Percentiles rank a stretch among this genome's conserved stretches.
Evolutionary conservation across 2,329 filamentous ascomycete species (phyloP).

Genomic region (Diaporthe caulivora): DNA sequence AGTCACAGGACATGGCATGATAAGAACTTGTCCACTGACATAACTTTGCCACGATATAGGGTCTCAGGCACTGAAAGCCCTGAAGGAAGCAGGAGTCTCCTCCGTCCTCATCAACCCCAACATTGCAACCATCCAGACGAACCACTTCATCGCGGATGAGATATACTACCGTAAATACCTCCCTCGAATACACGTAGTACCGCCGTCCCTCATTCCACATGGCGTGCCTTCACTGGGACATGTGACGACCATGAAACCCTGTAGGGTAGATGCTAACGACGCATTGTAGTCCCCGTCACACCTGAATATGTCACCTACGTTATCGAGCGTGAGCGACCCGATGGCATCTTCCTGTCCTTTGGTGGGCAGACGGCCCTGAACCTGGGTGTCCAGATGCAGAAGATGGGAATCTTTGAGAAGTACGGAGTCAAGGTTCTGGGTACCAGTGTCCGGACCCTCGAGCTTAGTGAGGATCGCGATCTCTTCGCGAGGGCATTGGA

Average conservation of each 20-base stretch:
- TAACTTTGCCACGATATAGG: slow-evolving; percentile 63
- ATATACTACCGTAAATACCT: slow-evolving; percentile 80
- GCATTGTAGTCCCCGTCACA: slow-evolving; percentile 79
- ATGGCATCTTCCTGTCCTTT: slow-evolving; percentile 97
- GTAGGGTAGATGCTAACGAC: slow-evolving; percentile 20
- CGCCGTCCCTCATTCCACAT: not conserved
- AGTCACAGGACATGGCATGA: slow-evolving; percentile 43
- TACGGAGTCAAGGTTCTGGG: slow-evolving; percentile 96
- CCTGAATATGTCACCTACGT: slow-evolving; percentile 98
- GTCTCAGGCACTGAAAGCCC: slow-evolving; percentile 94
- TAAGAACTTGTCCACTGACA: slow-evolving; percentile 35
- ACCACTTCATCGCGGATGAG: slow-evolving; percentile 95
- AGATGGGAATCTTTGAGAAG: slow-evolving; percentile 93
- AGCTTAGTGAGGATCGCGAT: slow-evolving; percentile 95
- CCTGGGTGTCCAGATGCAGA: slow-evolving; percentile 96
- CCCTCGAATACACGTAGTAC: not conserved
- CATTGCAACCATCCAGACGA: slow-evolving; percentile 98
- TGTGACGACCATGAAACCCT: not conserved
- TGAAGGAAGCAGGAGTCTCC: slow-evolving; percentile 93
- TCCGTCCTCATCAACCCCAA: slow-evolving; percentile 98
- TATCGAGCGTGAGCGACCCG: slow-evolving; percentile 94
- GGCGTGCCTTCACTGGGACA: not conserved
- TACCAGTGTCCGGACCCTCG: slow-evolving; percentile 92
- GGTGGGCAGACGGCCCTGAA: slow-evolving; percentile 98
- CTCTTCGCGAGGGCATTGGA: slow-evolving; percentile 95